phyloP scores from a whole-genome alignment of 192 early-diverging fungal genomes.

The Obelidium mucronatum region DNA sequence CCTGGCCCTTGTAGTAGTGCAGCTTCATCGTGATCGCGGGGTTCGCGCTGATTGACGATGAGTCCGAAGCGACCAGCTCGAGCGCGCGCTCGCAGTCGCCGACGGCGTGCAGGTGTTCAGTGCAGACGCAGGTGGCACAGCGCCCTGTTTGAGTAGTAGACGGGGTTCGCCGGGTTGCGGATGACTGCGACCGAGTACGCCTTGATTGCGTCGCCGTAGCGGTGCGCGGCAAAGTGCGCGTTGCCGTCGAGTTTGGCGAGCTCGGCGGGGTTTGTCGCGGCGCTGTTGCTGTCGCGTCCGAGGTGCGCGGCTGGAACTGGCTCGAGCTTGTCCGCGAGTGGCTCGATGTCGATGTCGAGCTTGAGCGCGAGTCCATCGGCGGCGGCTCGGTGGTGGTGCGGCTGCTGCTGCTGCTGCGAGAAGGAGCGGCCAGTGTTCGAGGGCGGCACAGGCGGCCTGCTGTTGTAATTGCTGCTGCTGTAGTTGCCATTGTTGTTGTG shows the following conservation, averaged over 20 bases:
- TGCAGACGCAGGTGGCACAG: slow-evolving; percentile 74
- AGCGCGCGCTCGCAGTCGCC: slow-evolving; percentile 72
- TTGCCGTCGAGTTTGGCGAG: slow-evolving; percentile 43
- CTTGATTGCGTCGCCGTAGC: slow-evolving; percentile 39
- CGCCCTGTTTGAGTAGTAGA: slow-evolving; percentile 87
- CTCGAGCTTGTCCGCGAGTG: background rate
- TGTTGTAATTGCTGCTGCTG: too few species aligned
- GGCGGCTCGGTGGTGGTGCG: background rate
- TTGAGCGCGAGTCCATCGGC: slow-evolving; percentile 7
- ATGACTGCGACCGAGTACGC: slow-evolving; percentile 57
- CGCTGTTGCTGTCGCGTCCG: background rate
- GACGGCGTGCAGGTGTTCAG: slow-evolving; percentile 60
- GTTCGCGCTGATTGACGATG: slow-evolving; percentile 47
- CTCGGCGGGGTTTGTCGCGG: background rate
- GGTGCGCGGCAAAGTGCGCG: slow-evolving; percentile 39
- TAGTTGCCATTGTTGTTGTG: too few species aligned
- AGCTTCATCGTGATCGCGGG: slow-evolving; percentile 14
- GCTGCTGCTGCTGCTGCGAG: background rate
- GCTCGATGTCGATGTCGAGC: too few species aligned
- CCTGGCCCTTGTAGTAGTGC: slow-evolving; percentile 31
- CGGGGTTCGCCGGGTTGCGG: slow-evolving; percentile 63
- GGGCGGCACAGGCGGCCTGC: too few species aligned
- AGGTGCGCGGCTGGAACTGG: background rate
- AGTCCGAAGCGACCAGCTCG: slow-evolving; percentile 64
- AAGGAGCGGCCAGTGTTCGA: too few species aligned